phyloP scores from a whole-genome alignment of 805 yeast genomes.

The Kockiozyma suomiensis region DNA sequence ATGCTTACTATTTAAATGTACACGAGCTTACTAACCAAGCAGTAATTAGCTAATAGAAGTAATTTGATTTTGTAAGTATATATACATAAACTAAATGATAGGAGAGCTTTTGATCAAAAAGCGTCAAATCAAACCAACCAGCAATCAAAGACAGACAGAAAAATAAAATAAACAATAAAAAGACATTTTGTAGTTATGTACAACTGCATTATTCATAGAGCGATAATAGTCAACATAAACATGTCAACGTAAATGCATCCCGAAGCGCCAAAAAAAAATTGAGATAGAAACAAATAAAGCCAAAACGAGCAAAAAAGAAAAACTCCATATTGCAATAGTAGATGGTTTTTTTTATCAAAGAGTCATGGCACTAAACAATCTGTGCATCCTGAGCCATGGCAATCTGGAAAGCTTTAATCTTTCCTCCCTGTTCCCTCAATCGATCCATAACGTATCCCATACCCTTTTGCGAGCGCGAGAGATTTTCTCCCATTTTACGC shows the following conservation, averaged over 20 bases:
- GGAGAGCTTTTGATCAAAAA: neutral
- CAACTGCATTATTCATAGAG: neutral
- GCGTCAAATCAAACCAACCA: no score
- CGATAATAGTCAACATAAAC: no score
- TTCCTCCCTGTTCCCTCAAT: slow-evolving; percentile 41
- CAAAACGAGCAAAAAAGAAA: neutral
- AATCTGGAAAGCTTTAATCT: slow-evolving; percentile 30
- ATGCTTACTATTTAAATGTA: neutral
- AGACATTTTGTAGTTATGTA: neutral
- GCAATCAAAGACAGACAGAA: neutral
- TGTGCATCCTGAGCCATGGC: slow-evolving; percentile 31
- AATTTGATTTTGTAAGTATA: neutral
- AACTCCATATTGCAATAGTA: slow-evolving; percentile 7
- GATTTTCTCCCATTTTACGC: slow-evolving; percentile 66
- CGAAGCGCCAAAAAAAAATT: neutral
- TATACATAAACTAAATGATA: neutral
- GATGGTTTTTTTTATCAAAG: no score
- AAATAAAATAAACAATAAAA: neutral
- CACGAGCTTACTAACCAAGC: no score
- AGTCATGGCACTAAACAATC: neutral
- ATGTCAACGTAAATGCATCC: neutral
- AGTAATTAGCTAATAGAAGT: neutral
- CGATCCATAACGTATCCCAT: slow-evolving; percentile 76
- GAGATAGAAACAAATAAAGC: neutral
- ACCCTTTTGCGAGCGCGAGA: slow-evolving; percentile 68